These are phyloP conservation scores for Cercospora berteroae DNA, from an alignment of 2,329 filamentous ascomycete species.

Conservation along the genomic window DNA sequence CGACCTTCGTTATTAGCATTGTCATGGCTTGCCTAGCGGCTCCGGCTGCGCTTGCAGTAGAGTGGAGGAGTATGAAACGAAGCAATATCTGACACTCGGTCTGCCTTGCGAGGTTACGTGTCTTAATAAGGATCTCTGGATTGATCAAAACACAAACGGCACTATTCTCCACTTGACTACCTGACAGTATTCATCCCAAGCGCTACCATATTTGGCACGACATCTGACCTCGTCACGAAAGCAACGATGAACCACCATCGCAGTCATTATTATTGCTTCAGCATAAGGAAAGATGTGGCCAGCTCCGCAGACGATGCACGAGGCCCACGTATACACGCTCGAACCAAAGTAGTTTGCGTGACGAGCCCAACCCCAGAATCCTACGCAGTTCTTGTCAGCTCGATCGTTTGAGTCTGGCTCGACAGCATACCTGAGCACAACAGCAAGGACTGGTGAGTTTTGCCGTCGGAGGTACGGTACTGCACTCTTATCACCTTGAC, in stretches of 20 bases:
- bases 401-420: not conserved
- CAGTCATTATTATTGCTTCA: not conserved
- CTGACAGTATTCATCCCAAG: not conserved
- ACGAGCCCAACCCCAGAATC: not conserved
- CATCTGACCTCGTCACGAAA: not conserved
- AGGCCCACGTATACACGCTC: not conserved
- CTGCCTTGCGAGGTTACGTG: not conserved
- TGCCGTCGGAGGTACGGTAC: not conserved
- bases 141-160: not conserved
- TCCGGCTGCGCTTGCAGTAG: conserved; percentile 54
- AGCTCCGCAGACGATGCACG: not conserved
- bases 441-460: not conserved
- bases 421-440: not conserved
- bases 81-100: not conserved
- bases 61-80: conserved; percentile 64
- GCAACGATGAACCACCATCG: not conserved
- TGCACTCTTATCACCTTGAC: not conserved
- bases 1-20: conserved; percentile 59
- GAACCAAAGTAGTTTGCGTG: not conserved
- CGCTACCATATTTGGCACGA: not conserved
- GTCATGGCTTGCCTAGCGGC: conserved; percentile 54
- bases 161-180: not conserved
- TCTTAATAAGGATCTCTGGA: not conserved
- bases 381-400: not conserved
- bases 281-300: not conserved